phyloP scores from a whole-genome alignment of 2,329 filamentous ascomycete genomes.

The Claviceps sp. region DNA sequence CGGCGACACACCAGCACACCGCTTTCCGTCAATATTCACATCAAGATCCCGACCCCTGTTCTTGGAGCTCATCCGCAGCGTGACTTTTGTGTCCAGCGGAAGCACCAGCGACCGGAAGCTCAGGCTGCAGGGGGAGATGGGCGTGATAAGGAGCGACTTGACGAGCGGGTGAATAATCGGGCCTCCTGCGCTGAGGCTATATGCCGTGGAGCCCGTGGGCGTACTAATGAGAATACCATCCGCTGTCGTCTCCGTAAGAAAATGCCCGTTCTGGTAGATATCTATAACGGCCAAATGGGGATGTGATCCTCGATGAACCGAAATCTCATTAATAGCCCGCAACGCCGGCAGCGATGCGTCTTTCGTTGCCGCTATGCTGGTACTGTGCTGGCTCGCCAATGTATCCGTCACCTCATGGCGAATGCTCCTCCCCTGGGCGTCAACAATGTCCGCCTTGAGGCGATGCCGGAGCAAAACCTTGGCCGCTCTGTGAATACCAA shows the following conservation, averaged over 20 bases:
- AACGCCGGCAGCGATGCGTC: slow-evolving; percentile 28
- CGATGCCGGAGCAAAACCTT: slow-evolving; percentile 78
- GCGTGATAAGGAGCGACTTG: slow-evolving; percentile 75
- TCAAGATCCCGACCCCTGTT: slow-evolving; percentile 66
- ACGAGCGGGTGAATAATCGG: slow-evolving; percentile 92
- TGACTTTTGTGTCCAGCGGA: slow-evolving; percentile 73
- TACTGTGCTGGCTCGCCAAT: slow-evolving; percentile 31
- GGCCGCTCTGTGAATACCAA: slow-evolving; percentile 60
- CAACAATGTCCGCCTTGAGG: slow-evolving; percentile 74
- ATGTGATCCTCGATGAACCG: slow-evolving; percentile 79
- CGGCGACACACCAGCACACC: slow-evolving; percentile 52
- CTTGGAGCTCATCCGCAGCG: slow-evolving; percentile 66
- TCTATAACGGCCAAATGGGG: slow-evolving; percentile 87
- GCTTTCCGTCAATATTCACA: slow-evolving; percentile 65
- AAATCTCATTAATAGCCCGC: slow-evolving; percentile 85
- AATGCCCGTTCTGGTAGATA: slow-evolving; percentile 77
- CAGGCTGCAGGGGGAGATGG: slow-evolving; percentile 83
- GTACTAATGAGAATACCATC: slow-evolving; percentile 92
- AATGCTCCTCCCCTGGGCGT: slow-evolving; percentile 49
- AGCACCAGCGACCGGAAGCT: slow-evolving; percentile 86
- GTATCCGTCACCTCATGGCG: slow-evolving; percentile 34
- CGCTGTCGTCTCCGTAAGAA: slow-evolving; percentile 84
- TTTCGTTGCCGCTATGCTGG: slow-evolving; percentile 23
- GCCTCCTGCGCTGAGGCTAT: slow-evolving; percentile 84
- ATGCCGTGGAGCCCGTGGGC: slow-evolving; percentile 89